These are phyloP conservation scores for Sporothrix variecibatus DNA, from an alignment of 2,329 filamentous ascomycete species.

Conservation along the genomic window DNA sequence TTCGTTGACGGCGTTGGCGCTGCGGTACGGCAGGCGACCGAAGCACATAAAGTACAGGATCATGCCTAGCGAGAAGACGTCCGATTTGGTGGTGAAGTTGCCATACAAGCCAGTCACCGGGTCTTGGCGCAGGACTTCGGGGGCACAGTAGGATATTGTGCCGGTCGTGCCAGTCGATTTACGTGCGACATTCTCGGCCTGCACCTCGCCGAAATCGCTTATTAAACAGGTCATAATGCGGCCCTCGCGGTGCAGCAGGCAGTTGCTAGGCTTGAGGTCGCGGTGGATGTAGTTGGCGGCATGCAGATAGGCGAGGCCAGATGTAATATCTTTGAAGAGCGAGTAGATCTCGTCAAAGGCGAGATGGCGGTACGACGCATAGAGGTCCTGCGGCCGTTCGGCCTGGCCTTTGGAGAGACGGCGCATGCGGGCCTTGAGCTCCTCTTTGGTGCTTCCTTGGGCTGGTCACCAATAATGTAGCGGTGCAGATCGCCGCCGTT, in stretches of 20 bases:
- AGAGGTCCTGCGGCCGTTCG: conserved; percentile 60
- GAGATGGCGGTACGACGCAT: conserved; percentile 39
- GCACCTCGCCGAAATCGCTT: conserved; percentile 97
- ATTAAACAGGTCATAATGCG: conserved; percentile 78
- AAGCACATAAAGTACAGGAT: conserved; percentile 99
- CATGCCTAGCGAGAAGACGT: conserved; percentile 98
- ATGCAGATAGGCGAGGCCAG: conserved; percentile 86
- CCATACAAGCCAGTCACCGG: conserved; percentile 70
- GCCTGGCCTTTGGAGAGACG: conserved; percentile 76
- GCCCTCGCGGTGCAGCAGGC: conserved; percentile 77
- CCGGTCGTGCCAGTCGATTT: conserved; percentile 91
- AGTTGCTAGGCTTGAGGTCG: conserved; percentile 95
- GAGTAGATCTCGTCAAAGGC: conserved; percentile 93
- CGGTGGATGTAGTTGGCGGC: conserved; percentile 91
- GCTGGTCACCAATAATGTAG: conserved; percentile 73
- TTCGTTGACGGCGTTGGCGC: conserved; percentile 82
- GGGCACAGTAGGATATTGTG: conserved; percentile 96
- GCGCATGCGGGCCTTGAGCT: conserved; percentile 84
- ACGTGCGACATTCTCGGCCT: conserved; percentile 77
- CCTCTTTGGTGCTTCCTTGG: conserved; percentile 72
- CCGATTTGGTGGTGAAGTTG: conserved; percentile 95
- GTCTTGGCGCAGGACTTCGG: conserved; percentile 79
- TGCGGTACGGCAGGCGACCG: conserved; percentile 78
- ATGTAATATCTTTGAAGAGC: conserved; percentile 93
- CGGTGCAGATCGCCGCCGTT: conserved; percentile 88